Percentiles rank a stretch among this genome's conserved stretches.
Evolutionary conservation across 306 rosid genomes (phyloP).

Genomic region (Begonia loranthoides): DNA sequence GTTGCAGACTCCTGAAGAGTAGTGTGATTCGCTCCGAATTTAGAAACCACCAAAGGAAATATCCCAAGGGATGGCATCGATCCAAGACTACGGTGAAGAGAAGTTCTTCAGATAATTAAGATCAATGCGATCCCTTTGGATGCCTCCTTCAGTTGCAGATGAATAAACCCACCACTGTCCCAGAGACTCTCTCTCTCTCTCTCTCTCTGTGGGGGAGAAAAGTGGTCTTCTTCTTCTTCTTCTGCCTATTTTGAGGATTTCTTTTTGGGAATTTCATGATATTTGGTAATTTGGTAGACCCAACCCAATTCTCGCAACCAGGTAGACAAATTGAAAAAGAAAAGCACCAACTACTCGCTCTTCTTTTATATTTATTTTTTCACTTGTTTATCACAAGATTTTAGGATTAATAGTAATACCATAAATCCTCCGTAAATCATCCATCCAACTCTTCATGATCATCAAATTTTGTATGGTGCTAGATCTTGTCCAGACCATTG

Average conservation of each 20-base stretch:
- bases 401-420: no score
- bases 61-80: slow-evolving; percentile 5
- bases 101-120: not conserved
- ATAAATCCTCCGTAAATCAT: no score
- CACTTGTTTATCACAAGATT: no score
- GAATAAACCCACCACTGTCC: slow-evolving; percentile 1
- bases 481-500: slow-evolving; percentile 56
- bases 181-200: slow-evolving; percentile 10
- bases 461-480: slow-evolving; percentile 36
- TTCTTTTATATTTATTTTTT: no score
- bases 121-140: slow-evolving; percentile 20
- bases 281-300: no score
- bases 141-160: slow-evolving; percentile 28
- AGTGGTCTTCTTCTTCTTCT: no score
- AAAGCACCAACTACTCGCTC: no score
- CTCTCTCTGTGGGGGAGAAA: no score
- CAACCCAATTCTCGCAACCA: no score
- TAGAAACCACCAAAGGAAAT: slow-evolving; percentile 3
- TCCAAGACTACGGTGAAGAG: not conserved
- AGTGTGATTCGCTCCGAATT: not conserved
- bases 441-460: slow-evolving; percentile 29
- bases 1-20: not conserved
- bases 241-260: no score
- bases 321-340: no score
- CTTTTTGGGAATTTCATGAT: no score